Evolutionary conservation across 768 basidiomycete species (phyloP).

Genomic region (Russula olivacea): DNA sequence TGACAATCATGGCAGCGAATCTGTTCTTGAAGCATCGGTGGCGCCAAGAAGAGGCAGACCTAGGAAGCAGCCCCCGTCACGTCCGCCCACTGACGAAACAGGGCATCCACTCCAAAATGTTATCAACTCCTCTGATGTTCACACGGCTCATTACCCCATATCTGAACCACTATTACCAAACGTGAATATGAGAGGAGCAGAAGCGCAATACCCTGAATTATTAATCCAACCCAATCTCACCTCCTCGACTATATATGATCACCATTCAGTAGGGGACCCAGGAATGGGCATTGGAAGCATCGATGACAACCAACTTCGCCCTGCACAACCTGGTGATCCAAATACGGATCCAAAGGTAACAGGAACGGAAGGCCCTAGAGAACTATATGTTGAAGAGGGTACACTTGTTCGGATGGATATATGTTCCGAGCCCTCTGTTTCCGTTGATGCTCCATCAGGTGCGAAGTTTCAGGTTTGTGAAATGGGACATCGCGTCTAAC

Average conservation of each 20-base stretch:
- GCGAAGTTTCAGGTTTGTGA: neutral
- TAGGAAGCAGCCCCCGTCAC: slow-evolving; percentile 14
- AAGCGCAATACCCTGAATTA: neutral
- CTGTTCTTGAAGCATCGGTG: neutral
- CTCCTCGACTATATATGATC: neutral
- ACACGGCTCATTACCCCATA: neutral
- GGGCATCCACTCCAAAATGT: neutral
- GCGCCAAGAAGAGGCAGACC: slow-evolving; percentile 23
- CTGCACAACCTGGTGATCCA: neutral
- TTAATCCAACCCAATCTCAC: neutral
- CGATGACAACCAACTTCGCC: neutral
- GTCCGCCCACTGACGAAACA: neutral
- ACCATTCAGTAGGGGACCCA: neutral
- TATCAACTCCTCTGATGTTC: neutral
- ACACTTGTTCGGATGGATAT: neutral
- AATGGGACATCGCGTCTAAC: neutral
- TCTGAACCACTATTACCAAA: neutral
- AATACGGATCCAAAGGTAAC: neutral
- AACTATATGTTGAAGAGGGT: neutral
- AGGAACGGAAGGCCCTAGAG: neutral
- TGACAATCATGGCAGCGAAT: slow-evolving; percentile 5
- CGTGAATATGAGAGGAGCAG: neutral
- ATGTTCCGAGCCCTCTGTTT: neutral
- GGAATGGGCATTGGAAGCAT: neutral
- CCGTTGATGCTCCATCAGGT: neutral